Evolutionary conservation across 495 filamentous ascomycete genomes (phyloP).

Genomic region (Opeltia flavorubescens): DNA sequence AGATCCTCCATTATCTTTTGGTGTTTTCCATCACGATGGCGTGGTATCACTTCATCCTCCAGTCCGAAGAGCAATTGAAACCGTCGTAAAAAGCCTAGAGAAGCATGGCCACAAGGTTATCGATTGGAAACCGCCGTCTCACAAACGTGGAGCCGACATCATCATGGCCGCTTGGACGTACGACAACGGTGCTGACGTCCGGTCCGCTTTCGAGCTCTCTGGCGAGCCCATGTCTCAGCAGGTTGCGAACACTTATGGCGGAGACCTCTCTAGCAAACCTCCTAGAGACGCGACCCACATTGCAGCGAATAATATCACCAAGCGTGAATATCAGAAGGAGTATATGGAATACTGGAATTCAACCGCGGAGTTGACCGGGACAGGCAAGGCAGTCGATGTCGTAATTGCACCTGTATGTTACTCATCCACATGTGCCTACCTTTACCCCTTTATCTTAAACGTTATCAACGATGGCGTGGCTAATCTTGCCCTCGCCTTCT

Average conservation of each 20-base stretch:
- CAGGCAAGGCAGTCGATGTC: slow-evolving; percentile 41
- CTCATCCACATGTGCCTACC: neutral
- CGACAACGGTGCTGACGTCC: slow-evolving; percentile 34
- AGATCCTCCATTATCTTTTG: slow-evolving; percentile 38
- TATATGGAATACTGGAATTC: slow-evolving; percentile 61
- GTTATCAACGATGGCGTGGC: neutral
- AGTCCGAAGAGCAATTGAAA: slow-evolving; percentile 37
- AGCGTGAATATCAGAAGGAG: slow-evolving; percentile 44
- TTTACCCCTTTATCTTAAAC: neutral
- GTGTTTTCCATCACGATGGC: slow-evolving; percentile 36
- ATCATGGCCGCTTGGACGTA: slow-evolving; percentile 26
- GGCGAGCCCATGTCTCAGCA: slow-evolving; percentile 36
- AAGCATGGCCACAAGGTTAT: slow-evolving; percentile 42
- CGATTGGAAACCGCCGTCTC: slow-evolving; percentile 43
- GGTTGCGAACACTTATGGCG: slow-evolving; percentile 21
- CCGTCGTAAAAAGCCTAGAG: slow-evolving; percentile 34
- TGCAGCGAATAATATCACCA: slow-evolving; percentile 39
- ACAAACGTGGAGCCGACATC: slow-evolving; percentile 21
- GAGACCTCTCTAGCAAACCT: slow-evolving; percentile 3
- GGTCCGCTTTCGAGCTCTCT: slow-evolving; percentile 35
- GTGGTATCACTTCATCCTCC: slow-evolving; percentile 35
- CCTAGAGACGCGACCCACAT: slow-evolving; percentile 33
- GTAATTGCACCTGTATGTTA: slow-evolving; percentile 29
- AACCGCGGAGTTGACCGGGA: slow-evolving; percentile 37
- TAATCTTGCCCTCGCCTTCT: neutral